These are phyloP conservation scores for Fomitopsis serialis DNA, from an alignment of 768 basidiomycete genomes.

Conservation along the genomic window DNA sequence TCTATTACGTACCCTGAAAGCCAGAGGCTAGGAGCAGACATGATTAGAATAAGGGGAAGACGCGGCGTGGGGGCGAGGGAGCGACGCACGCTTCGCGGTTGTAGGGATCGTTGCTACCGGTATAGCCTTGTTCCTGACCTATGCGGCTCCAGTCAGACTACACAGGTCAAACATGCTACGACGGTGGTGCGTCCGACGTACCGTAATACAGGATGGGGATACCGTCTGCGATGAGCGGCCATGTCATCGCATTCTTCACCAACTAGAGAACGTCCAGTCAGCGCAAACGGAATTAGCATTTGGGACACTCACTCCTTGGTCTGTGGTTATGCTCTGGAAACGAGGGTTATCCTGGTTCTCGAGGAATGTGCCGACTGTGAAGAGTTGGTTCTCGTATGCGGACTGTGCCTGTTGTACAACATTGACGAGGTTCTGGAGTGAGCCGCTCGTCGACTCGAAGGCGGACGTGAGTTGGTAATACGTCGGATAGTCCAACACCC, in stretches of 20 bases:
- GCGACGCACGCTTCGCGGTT: constrained; percentile 46
- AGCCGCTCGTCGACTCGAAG: constrained; percentile 30
- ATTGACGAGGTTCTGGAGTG: constrained; percentile 26
- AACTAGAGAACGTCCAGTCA: constrained; percentile 22
- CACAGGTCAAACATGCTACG: background rate
- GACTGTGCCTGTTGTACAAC: constrained; percentile 27
- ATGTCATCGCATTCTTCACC: constrained; percentile 42
- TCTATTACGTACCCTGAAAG: constrained; percentile 47
- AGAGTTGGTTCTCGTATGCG: constrained; percentile 34
- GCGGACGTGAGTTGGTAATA: constrained; percentile 39
- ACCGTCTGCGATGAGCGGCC: constrained; percentile 45
- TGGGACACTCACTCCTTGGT: constrained; percentile 32
- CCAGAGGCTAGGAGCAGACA: constrained; percentile 45
- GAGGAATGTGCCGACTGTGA: constrained; percentile 41
- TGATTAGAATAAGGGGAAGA: background rate
- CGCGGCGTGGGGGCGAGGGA: background rate
- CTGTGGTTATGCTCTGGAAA: constrained; percentile 37
- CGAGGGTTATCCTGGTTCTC: constrained; percentile 54
- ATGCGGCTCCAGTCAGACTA: too few relatives aligned
- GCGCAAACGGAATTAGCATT: background rate
- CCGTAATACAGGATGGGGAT: constrained; percentile 50
- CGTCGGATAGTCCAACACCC: constrained; percentile 45
- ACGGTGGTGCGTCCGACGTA: constrained; percentile 1
- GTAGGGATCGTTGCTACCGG: constrained; percentile 38
- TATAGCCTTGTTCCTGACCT: constrained; percentile 48